Evolutionary conservation across 1,284 basidiomycete genomes (phyloP).

Genomic region (Cutaneotrichosporon arboriforme): DNA sequence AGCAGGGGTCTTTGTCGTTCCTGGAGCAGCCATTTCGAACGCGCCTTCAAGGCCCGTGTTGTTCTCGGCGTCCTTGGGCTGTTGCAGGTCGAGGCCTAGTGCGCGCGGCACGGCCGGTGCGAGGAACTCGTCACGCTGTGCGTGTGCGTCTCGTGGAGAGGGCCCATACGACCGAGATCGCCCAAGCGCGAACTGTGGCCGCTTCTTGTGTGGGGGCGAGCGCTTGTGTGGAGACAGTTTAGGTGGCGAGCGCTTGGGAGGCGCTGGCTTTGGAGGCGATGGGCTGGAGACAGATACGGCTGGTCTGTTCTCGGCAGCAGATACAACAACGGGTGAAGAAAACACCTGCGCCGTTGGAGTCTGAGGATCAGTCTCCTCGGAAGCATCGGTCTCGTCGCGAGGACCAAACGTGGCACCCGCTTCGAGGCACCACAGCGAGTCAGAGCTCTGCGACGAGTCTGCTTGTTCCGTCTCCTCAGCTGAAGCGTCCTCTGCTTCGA

Average conservation of each 20-base stretch:
- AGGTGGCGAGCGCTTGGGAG: too few species aligned
- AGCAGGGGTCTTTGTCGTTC: background rate
- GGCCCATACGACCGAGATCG: background rate
- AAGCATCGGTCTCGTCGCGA: background rate
- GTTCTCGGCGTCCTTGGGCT: background rate
- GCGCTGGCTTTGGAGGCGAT: background rate
- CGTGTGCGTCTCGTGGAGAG: background rate
- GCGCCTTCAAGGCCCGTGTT: background rate
- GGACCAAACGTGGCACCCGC: too few species aligned
- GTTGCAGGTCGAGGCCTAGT: background rate
- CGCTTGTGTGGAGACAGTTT: background rate
- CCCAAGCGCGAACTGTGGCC: background rate
- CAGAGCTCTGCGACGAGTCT: background rate
- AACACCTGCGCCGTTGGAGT: background rate
- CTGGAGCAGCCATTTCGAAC: conserved; percentile 2
- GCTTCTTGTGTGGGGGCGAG: conserved; percentile 1
- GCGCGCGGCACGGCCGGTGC: background rate
- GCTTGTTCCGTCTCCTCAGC: background rate
- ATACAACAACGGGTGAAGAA: background rate
- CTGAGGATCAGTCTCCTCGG: background rate
- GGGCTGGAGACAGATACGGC: conserved; percentile 1
- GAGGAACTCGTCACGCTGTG: conserved; percentile 4
- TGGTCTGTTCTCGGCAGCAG: background rate
- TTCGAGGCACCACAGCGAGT: too few species aligned
- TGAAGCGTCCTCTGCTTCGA: conserved; percentile 26